Conservation (phyloP, 495 filamentous ascomycete species). For the Collariella sp. region DNA sequence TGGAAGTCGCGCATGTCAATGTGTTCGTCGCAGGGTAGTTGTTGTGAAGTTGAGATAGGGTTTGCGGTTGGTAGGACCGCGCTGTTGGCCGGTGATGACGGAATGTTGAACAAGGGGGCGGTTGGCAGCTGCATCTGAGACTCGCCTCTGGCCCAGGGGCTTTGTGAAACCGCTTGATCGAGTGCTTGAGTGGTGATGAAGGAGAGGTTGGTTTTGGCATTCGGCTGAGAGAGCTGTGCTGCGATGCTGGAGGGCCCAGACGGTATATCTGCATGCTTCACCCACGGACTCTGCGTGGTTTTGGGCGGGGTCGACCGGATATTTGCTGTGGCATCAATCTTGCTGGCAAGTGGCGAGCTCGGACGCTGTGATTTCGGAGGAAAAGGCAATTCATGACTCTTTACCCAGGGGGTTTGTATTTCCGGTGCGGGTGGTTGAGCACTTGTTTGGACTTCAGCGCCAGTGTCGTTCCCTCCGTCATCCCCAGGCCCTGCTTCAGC, state of each 20-base stretch:
- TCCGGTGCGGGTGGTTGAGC: background rate
- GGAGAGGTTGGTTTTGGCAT: background rate
- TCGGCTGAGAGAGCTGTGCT: background rate
- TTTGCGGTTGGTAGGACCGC: background rate
- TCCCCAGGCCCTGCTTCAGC: background rate
- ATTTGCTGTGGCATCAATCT: background rate
- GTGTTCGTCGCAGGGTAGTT: background rate
- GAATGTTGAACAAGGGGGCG: constrained; percentile 3
- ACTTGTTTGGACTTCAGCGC: background rate
- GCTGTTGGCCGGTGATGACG: constrained; percentile 18
- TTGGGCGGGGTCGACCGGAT: background rate
- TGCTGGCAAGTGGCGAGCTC: background rate
- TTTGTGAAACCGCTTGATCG: background rate
- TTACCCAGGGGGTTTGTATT: constrained; percentile 21
- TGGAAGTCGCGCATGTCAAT: constrained; percentile 6
- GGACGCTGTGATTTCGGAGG: background rate
- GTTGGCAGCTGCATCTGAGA: constrained; percentile 7
- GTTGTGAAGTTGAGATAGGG: background rate
- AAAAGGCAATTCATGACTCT: constrained; percentile 4
- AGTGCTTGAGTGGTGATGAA: constrained; percentile 1
- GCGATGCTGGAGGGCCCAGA: background rate
- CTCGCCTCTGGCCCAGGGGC: constrained; percentile 14
- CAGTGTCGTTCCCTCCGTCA: background rate
- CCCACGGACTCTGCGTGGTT: constrained; percentile 6
- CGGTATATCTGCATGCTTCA: background rate